These are phyloP conservation scores for Lolium perenne DNA, from an alignment of 176 grass and related monocot species.

Conservation along the genomic window DNA sequence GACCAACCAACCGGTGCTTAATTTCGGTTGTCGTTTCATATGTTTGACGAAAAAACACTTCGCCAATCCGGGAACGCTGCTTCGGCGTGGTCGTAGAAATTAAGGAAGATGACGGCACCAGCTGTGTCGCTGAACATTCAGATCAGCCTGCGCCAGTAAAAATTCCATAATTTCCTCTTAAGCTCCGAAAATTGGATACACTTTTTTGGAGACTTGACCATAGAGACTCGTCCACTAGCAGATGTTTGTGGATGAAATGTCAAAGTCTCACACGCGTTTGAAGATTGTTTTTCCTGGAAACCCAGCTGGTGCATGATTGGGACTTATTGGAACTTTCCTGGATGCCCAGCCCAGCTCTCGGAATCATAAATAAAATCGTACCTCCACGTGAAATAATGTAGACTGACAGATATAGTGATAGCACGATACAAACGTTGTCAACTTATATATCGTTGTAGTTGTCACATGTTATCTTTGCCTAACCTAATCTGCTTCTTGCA, in stretches of 20 bases:
- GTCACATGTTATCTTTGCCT: background rate
- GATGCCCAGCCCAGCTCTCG: background rate
- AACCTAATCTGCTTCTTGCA: constrained; percentile 7
- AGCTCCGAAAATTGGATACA: background rate
- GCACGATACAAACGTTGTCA: constrained; percentile 14
- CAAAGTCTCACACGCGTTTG: constrained; percentile 30
- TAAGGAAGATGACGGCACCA: background rate
- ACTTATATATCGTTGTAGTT: background rate
- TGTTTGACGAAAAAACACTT: too few species aligned
- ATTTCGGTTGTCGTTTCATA: too few species aligned
- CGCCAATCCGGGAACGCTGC: too few species aligned
- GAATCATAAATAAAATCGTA: background rate
- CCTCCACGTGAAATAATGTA: background rate
- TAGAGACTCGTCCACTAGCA: background rate
- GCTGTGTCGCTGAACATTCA: background rate
- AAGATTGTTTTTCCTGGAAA: constrained; percentile 3
- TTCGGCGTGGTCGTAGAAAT: background rate
- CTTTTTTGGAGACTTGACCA: background rate
- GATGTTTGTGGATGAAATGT: background rate
- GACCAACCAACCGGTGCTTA: background rate
- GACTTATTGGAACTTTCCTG: constrained; percentile 43
- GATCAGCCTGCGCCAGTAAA: background rate
- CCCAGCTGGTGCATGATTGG: constrained; percentile 16
- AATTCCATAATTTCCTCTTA: background rate
- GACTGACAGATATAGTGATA: constrained; percentile 9